phyloP scores from a whole-genome alignment of 768 basidiomycete species.

The Leucosporidium yakuticum region DNA sequence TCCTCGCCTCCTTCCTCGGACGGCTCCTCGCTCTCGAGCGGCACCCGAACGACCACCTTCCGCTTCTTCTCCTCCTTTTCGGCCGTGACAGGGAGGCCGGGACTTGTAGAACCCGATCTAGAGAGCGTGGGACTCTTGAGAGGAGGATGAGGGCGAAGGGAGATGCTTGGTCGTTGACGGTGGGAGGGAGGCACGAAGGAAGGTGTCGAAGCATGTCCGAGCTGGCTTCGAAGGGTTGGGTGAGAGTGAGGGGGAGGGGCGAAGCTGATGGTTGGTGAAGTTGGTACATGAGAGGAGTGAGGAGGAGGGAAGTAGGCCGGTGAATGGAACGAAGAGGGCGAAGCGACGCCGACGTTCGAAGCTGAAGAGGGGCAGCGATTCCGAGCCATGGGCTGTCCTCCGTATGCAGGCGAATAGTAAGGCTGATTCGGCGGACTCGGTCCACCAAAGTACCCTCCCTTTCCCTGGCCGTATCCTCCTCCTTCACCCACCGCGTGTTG shows the following conservation, averaged over 20 bases:
- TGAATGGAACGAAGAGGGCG: background rate
- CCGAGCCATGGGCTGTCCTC: background rate
- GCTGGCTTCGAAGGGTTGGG: background rate
- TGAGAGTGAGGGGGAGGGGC: background rate
- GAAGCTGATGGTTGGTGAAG: background rate
- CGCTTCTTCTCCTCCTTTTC: conserved; percentile 17
- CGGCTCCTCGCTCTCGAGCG: background rate
- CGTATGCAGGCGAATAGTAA: too few species aligned
- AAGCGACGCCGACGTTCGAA: background rate
- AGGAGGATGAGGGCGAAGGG: background rate
- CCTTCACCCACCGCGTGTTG: too few species aligned
- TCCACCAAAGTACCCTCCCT: too few species aligned
- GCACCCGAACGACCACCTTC: conserved; percentile 18
- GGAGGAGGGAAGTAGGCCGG: background rate
- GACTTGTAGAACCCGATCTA: background rate
- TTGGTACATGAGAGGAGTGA: background rate
- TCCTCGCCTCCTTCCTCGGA: background rate
- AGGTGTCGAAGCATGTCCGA: conserved; percentile 15
- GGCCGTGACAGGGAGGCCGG: background rate
- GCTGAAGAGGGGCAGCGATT: background rate
- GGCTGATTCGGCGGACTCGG: too few species aligned
- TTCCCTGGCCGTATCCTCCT: too few species aligned
- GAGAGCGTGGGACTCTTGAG: too few species aligned
- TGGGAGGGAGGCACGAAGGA: conserved; percentile 5
- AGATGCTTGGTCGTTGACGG: too few species aligned